Evolutionary conservation across 352 stramenopile species (phyloP).

Genomic region (Globisporangium nunn): DNA sequence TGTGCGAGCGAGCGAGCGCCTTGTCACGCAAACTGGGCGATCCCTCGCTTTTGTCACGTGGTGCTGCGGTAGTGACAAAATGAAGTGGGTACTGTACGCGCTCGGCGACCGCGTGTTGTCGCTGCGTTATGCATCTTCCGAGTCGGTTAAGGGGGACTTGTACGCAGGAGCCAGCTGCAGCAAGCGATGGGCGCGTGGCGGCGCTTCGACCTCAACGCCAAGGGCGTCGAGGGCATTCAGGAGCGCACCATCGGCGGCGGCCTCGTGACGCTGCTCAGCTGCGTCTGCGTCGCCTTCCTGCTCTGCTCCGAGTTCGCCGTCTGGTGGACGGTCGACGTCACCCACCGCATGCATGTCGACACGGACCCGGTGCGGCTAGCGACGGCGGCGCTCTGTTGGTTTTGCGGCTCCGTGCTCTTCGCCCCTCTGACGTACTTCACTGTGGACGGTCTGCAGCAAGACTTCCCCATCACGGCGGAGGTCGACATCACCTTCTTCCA

Average conservation of each 20-base stretch:
- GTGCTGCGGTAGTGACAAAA: neutral
- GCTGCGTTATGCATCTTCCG: conserved; percentile 5
- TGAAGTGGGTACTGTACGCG: neutral
- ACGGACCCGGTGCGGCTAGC: conserved; percentile 49
- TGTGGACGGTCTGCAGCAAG: conserved; percentile 40
- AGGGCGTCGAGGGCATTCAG: conserved; percentile 87
- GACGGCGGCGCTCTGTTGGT: neutral
- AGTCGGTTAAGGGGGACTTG: neutral
- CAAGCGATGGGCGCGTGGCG: conserved; percentile 52
- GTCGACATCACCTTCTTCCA: conserved; percentile 82
- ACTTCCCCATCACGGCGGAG: conserved; percentile 68
- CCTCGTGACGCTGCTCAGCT: conserved; percentile 79
- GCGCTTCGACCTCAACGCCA: conserved; percentile 84
- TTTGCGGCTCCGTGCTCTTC: neutral
- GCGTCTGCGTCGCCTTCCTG: conserved; percentile 59
- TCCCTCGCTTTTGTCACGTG: neutral
- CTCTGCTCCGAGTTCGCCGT: conserved; percentile 80
- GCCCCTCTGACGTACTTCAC: neutral
- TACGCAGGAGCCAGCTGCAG: neutral
- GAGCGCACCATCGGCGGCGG: conserved; percentile 80
- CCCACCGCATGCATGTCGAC: conserved; percentile 86
- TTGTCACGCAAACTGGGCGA: too few relatives aligned
- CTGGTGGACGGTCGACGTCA: conserved; percentile 80
- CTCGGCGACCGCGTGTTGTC: neutral
- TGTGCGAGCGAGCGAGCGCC: too few relatives aligned